phyloP scores from a whole-genome alignment of 2,329 filamentous ascomycete species.

The Lachnellula suecica region DNA sequence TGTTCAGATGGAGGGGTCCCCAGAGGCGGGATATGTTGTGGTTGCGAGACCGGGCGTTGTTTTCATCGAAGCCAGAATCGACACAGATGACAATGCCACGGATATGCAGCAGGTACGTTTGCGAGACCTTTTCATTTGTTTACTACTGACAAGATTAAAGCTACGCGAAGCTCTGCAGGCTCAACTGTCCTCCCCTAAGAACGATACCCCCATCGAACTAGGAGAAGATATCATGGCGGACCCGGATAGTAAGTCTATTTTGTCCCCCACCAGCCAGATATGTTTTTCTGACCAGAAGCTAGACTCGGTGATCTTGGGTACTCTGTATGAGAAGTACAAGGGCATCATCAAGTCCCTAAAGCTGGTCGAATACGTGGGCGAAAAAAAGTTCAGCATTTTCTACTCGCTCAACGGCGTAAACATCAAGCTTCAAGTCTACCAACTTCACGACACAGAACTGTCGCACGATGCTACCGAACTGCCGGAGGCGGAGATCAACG shows the following conservation, averaged over 20 bases:
- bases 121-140: no score
- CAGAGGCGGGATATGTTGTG: not conserved
- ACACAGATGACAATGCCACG: no score
- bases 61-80: not conserved
- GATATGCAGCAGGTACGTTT: no score
- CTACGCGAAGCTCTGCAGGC: slow-evolving; percentile 8
- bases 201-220: slow-evolving; percentile 12
- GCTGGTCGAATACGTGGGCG: slow-evolving; percentile 26
- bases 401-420: slow-evolving; percentile 16
- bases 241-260: no score
- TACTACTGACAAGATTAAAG: slow-evolving; percentile 1
- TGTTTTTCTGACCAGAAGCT: slow-evolving; percentile 1
- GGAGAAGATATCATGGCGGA: slow-evolving; percentile 19
- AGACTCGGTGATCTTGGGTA: slow-evolving; percentile 6
- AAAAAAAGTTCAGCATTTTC: slow-evolving; percentile 5
- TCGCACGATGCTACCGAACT: slow-evolving; percentile 12
- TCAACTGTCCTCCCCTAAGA: slow-evolving; percentile 8
- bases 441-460: slow-evolving; percentile 7
- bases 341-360: slow-evolving; percentile 20
- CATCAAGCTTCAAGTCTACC: slow-evolving; percentile 21
- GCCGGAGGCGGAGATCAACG: slow-evolving; percentile 23
- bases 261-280: no score
- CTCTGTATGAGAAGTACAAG: slow-evolving; percentile 8
- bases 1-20: not conserved
- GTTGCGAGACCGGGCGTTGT: not conserved